Base-by-base conservation (phyloP, 441 rosid species). In the Heliophila coronopifolia region DNA sequence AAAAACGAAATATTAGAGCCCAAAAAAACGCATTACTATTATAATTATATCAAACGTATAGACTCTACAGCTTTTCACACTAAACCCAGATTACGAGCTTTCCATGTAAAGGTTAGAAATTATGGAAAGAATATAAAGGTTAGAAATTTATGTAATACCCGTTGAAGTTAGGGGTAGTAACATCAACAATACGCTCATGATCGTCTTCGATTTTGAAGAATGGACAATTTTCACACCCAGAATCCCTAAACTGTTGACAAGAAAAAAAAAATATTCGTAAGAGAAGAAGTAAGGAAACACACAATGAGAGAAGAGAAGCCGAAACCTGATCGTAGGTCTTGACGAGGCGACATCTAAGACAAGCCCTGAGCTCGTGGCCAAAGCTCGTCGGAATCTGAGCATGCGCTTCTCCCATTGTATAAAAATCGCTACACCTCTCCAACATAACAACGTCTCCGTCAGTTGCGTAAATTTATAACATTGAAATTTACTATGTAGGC, bases 361-460 rank as follows among this genome's bases (percentile, higher is more conserved):
- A 88, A 53, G 97, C 95, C 66, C 98, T 80, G 6, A 92, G 87
- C 57, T 85, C 95, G 42, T 88, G 95, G 11, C 99, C 99, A 24
- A 85, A 88, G 68, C 99, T 92, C n/a, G 97, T 92, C 41, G 98
- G 97, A 54, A 92, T 88, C 70, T 88, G 94, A 1, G 95, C 96
- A 6, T 96, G 74, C n/a, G 69, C 76, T 9, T 74, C 77, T 58
- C 75, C 84, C 92, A 80, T 80, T 47, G 37, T 28, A 8, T 6
- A 2, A 7, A n/a, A n/a, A n/a, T n/a, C n/a, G n/a, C n/a, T n/a
- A n/a, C n/a, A n/a, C n/a, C n/a, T n/a, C n/a, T n/a, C n/a, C n/a
- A n/a, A n/a, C n/a, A n/a, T n/a, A n/a, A n/a, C n/a, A n/a, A n/a
- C n/a, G n/a, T n/a, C n/a, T n/a, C n/a, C n/a, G n/a, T n/a, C n/a